phyloP scores from a whole-genome alignment of 2,329 filamentous ascomycete genomes.

The Thielaviopsis ethacetica region DNA sequence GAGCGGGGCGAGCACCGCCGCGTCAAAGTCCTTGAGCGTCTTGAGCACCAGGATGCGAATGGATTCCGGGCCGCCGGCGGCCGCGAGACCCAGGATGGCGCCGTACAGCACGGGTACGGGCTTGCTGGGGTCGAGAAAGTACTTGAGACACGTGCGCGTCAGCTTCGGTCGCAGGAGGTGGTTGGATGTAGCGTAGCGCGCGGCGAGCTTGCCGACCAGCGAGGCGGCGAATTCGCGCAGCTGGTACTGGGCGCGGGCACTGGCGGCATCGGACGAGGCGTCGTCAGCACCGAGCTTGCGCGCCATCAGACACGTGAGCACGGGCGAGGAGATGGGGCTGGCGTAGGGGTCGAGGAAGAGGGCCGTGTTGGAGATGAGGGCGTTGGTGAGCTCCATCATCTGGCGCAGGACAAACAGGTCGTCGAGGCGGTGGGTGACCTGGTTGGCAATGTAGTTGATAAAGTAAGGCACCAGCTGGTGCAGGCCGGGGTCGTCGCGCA shows the following conservation, averaged over 20 bases:
- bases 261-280: constrained; percentile 23
- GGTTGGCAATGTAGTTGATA: constrained; percentile 86
- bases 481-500: constrained; percentile 76
- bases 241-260: constrained; percentile 50
- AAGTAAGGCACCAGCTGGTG: constrained; percentile 96
- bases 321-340: constrained; percentile 58
- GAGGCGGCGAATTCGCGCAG: constrained; percentile 74
- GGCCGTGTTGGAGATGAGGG: constrained; percentile 66
- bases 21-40: constrained; percentile 38
- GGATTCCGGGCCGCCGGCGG: constrained; percentile 52
- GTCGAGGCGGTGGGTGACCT: constrained; percentile 85
- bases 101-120: constrained; percentile 78
- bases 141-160: constrained; percentile 82
- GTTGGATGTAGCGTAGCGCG: constrained; percentile 67
- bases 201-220: constrained; percentile 61
- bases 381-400: constrained; percentile 80
- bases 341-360: constrained; percentile 54
- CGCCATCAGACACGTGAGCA: constrained; percentile 72
- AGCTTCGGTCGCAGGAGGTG: constrained; percentile 74
- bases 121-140: constrained; percentile 74
- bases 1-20: constrained; percentile 35
- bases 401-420: constrained; percentile 77
- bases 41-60: constrained; percentile 39
- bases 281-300: constrained; percentile 55
- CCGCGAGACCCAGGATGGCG: constrained; percentile 62